Base-by-base conservation (phyloP, 176 grass and related monocot genomes). In the Oryza australiensis region DNA sequence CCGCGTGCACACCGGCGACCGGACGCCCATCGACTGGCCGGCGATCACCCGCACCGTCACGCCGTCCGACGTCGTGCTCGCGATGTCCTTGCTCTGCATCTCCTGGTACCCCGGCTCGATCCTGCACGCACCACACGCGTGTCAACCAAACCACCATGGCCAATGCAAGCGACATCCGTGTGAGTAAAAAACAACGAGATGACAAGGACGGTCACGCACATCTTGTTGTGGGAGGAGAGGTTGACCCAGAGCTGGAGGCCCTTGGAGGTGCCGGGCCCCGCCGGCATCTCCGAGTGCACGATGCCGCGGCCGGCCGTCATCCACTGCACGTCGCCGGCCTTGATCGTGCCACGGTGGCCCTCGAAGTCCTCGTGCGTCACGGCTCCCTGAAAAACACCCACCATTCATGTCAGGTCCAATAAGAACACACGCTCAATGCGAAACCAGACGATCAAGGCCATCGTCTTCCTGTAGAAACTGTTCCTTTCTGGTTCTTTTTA, bases 211-310 rank as follows among this genome's bases (percentile, higher is more conserved):
- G 60, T 86, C 33, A 94, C 93, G 91, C 32, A 97, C 96, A 99
- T 99, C 91, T 99, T 99, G 89, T 99, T 92, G 48, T 38, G 45
- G 48, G 96, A 95, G 73, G 91, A 82, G 87, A 99, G 96, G 87
- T 99, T 99, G 74, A 99, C 91, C 96, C 96, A 99, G 12, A 99
- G 93, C 80, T 99, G 96, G 13, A 99, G 90, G 5, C 96, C 96
- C 79, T 75, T 93, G 81, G 89, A 93, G 4, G 82, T 86, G 20
- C 85, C 96, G 29, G 81, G 91, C 23, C 73, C 91, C 3, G 89
- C 89, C 16, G 96, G 96, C 93, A 95, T 99, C 86, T 95, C 96
- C 2, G 96, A 95, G 89, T 99, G 96, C 64, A 99, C 87, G 66
- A 99, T 99, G 48, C 96, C 96, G 66, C 93, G 85, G 15, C 93